Conservation (phyloP, 306 rosid genomes). For the Psophocarpus tetragonolobus region DNA sequence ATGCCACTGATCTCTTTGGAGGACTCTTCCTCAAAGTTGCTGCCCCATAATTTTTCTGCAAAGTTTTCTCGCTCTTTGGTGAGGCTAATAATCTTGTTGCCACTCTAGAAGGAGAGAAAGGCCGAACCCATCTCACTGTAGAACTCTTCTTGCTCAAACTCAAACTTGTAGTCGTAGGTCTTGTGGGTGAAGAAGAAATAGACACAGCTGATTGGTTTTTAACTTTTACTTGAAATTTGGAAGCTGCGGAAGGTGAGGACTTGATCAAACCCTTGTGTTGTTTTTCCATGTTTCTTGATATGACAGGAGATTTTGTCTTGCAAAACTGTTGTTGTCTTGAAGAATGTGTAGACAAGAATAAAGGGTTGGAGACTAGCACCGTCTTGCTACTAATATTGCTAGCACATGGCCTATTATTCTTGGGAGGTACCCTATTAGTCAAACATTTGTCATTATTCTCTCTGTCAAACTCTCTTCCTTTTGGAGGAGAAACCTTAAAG, state of each 20-base stretch:
- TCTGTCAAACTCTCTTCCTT: slow-evolving; percentile 55
- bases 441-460: slow-evolving; percentile 47
- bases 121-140: slow-evolving; percentile 32
- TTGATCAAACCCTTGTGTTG: slow-evolving; percentile 85
- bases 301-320: slow-evolving; percentile 73
- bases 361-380: slow-evolving; percentile 82
- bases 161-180: slow-evolving; percentile 41
- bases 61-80: slow-evolving; percentile 60
- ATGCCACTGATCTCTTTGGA: slow-evolving; percentile 61
- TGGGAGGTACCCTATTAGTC: slow-evolving; percentile 78
- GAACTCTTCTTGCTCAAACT: slow-evolving; percentile 36
- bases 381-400: slow-evolving; percentile 53
- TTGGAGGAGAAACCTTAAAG: slow-evolving; percentile 87
- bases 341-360: slow-evolving; percentile 57
- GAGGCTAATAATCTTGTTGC: slow-evolving; percentile 47
- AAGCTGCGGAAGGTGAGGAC: slow-evolving; percentile 61
- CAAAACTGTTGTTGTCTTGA: slow-evolving; percentile 56
- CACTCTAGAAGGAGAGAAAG: slow-evolving; percentile 79
- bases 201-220: slow-evolving; percentile 58
- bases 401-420: slow-evolving; percentile 77
- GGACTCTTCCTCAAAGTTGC: slow-evolving; percentile 44
- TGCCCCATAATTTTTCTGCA: slow-evolving; percentile 41
- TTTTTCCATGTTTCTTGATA: slow-evolving; percentile 54
- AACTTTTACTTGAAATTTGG: slow-evolving; percentile 62
- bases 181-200: slow-evolving; percentile 53